Evolutionary conservation across 2,329 filamentous ascomycete species (phyloP).

Genomic region (Lithohypha guttulata): DNA sequence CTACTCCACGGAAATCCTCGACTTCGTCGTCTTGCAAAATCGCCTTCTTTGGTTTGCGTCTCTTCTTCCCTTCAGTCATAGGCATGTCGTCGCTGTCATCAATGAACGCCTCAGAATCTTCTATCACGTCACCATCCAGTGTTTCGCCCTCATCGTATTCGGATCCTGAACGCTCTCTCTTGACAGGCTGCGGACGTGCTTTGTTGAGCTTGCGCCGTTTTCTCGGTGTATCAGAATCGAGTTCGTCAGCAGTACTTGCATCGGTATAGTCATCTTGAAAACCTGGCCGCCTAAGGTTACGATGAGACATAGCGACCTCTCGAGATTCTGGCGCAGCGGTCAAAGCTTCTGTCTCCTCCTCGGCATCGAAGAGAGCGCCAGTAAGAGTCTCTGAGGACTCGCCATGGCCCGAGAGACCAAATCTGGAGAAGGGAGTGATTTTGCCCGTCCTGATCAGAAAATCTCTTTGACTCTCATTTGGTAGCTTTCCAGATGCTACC

Average conservation of each 20-base stretch:
- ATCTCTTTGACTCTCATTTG: constrained; percentile 74
- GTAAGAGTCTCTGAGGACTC: constrained; percentile 59
- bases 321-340: constrained; percentile 30
- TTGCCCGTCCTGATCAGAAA: constrained; percentile 93
- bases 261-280: constrained; percentile 46
- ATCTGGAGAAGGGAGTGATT: constrained; percentile 86
- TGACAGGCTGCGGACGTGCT: constrained; percentile 20
- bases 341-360: constrained; percentile 52
- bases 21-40: constrained; percentile 30
- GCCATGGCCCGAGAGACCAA: constrained; percentile 50
- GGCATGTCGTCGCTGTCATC: constrained; percentile 20
- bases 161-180: constrained; percentile 29
- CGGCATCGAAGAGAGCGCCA: constrained; percentile 69
- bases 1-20: constrained; percentile 54
- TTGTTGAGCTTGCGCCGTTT: constrained; percentile 30
- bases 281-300: constrained; percentile 61
- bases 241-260: constrained; percentile 17
- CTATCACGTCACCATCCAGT: constrained; percentile 13
- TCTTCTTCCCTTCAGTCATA: constrained; percentile 14
- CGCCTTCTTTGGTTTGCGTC: constrained; percentile 19
- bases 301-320: constrained; percentile 48
- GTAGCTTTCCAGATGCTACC: constrained; percentile 45
- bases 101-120: constrained; percentile 24
- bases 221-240: constrained; percentile 15
- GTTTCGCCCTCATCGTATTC: constrained; percentile 21